Percentiles rank a stretch among this genome's conserved stretches.
phyloP scores from a whole-genome alignment of 2,329 filamentous ascomycete genomes.

The Verticillium dahliae region DNA sequence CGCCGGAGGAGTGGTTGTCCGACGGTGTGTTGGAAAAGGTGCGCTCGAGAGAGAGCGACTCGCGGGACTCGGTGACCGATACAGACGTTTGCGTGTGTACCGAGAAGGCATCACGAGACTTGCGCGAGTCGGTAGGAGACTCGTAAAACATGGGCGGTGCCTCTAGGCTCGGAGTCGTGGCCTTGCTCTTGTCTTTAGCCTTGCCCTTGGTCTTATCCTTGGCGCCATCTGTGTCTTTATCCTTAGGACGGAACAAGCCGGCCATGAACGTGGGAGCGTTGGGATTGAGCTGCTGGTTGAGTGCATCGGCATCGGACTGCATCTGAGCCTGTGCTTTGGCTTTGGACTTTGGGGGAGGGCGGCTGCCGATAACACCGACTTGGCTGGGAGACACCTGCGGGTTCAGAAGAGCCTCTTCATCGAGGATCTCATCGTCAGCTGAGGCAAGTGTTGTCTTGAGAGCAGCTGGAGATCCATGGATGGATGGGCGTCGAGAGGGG shows the following conservation, averaged over 20 bases:
- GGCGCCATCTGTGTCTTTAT: slow-evolving; percentile 14
- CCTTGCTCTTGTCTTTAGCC: slow-evolving; percentile 29
- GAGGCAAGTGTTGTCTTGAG: slow-evolving; percentile 56
- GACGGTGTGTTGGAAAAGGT: slow-evolving; percentile 51
- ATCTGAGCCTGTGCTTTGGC: slow-evolving; percentile 23
- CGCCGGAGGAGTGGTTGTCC: slow-evolving; percentile 37
- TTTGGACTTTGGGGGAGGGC: slow-evolving; percentile 42
- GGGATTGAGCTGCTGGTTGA: slow-evolving; percentile 69
- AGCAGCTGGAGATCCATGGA: slow-evolving; percentile 66
- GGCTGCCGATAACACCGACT: slow-evolving; percentile 73
- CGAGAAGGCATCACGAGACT: slow-evolving; percentile 50
- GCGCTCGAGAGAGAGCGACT: slow-evolving; percentile 50
- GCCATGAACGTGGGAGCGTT: slow-evolving; percentile 82
- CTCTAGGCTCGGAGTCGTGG: slow-evolving; percentile 31
- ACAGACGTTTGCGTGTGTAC: slow-evolving; percentile 49
- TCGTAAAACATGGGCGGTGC: slow-evolving; percentile 32
- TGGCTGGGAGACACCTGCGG: slow-evolving; percentile 48
- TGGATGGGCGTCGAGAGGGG: slow-evolving; percentile 73
- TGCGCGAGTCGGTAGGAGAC: slow-evolving; percentile 44
- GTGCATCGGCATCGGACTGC: slow-evolving; percentile 21
- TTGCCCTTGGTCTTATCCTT: slow-evolving; percentile 7
- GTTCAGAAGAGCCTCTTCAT: slow-evolving; percentile 47
- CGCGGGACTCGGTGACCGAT: slow-evolving; percentile 51
- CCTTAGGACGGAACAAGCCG: slow-evolving; percentile 50
- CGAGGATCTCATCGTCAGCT: slow-evolving; percentile 58